These are phyloP conservation scores for Antitrichia curtipendula DNA, from an alignment of 225 moss, liverwort and hornwort species.

Conservation along the genomic window DNA sequence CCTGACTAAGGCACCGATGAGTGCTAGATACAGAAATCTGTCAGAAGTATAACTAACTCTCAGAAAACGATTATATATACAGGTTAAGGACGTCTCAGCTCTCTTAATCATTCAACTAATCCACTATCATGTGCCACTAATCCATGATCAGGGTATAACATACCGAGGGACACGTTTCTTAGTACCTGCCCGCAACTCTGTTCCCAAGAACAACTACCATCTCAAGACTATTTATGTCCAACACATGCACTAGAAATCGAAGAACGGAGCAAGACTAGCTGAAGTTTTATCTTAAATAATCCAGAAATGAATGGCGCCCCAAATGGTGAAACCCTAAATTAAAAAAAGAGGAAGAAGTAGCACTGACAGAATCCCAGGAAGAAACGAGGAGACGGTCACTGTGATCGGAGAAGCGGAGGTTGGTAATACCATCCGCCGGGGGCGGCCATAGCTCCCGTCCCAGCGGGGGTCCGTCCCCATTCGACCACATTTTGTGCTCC, in stretches of 20 bases:
- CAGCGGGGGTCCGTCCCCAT: background rate
- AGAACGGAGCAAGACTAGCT: background rate
- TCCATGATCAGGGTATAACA: background rate
- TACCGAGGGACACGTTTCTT: background rate
- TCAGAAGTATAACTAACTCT: background rate
- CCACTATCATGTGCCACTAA: background rate
- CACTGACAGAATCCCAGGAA: constrained; percentile 82
- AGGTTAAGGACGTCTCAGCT: background rate
- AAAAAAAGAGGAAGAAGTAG: background rate
- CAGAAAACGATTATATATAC: background rate
- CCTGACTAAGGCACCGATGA: too few species aligned
- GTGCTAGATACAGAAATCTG: background rate
- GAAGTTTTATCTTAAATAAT: background rate
- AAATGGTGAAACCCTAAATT: background rate
- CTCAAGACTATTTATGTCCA: background rate
- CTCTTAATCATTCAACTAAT: background rate
- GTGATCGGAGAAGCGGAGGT: constrained; percentile 65
- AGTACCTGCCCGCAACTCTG: background rate
- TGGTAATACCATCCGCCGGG: constrained; percentile 70
- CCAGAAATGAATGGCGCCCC: background rate
- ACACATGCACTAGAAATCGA: background rate
- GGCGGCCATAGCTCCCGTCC: constrained; percentile 71
- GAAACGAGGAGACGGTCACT: constrained; percentile 81
- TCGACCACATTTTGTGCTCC: background rate
- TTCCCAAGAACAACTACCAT: background rate